A percentile compares a stretch with the other conserved stretches of the same genome.
Conservation (phyloP, 306 rosid genomes). For the Rubus idaeus region DNA sequence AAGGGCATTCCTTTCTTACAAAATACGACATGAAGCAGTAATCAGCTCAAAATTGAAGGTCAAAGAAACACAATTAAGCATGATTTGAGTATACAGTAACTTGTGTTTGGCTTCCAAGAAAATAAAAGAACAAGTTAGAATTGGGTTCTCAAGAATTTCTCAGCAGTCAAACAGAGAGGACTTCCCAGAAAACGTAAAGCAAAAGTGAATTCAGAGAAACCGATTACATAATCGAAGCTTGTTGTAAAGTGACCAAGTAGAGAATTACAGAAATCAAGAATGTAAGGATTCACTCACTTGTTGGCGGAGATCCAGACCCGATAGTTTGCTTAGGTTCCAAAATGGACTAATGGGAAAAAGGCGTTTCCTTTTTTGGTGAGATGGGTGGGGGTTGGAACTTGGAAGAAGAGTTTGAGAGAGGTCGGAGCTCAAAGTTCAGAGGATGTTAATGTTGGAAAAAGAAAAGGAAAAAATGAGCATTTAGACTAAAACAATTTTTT, state of each 20-base stretch:
- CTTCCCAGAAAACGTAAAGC: background rate
- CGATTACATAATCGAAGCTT: background rate
- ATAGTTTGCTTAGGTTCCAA: background rate
- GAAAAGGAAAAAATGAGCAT: too few species aligned
- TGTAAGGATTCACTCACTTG: conserved; percentile 9
- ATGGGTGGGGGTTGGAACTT: background rate
- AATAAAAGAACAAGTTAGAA: background rate
- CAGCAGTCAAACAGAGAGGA: conserved; percentile 12
- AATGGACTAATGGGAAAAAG: background rate
- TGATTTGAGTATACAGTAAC: background rate
- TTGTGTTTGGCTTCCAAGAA: background rate
- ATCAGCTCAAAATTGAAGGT: background rate
- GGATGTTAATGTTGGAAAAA: background rate
- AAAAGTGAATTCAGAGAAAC: background rate
- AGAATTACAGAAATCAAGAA: background rate
- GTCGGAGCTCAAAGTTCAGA: conserved; percentile 5
- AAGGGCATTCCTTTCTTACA: background rate
- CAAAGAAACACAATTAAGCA: background rate
- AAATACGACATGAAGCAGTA: background rate
- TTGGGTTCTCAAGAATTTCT: conserved; percentile 6
- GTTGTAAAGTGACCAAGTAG: background rate
- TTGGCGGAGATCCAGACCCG: conserved; percentile 1
- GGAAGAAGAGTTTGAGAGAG: background rate
- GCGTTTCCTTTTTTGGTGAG: background rate
- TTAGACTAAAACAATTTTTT: too few species aligned